Conservation (phyloP, 1,284 basidiomycete genomes). For the Athelia psychrophila region DNA sequence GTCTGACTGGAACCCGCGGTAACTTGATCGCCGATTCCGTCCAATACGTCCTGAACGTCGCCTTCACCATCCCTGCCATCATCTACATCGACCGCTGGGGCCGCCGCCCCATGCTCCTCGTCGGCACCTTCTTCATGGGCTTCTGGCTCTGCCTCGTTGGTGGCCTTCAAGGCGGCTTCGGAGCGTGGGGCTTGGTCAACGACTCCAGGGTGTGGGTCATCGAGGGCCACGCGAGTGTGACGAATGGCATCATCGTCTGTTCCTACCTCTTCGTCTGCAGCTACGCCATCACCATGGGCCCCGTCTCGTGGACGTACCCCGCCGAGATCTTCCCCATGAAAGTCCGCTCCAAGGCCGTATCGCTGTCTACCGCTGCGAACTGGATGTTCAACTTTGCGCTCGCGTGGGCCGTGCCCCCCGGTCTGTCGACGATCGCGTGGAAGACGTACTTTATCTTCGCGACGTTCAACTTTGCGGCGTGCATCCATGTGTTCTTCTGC, state of each 20-base stretch:
- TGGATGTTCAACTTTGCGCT: constrained; percentile 76
- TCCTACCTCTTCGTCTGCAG: constrained; percentile 75
- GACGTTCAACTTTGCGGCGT: constrained; percentile 71
- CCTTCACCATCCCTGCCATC: constrained; percentile 67
- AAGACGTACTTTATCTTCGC: constrained; percentile 74
- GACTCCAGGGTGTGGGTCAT: constrained; percentile 60
- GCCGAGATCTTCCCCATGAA: constrained; percentile 62
- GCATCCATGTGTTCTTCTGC: constrained; percentile 69
- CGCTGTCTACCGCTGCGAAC: constrained; percentile 54
- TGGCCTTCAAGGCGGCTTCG: constrained; percentile 66
- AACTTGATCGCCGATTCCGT: constrained; percentile 77
- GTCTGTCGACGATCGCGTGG: constrained; percentile 49
- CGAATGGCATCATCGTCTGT: constrained; percentile 71
- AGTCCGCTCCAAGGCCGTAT: constrained; percentile 72
- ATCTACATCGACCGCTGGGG: constrained; percentile 79
- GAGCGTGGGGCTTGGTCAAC: constrained; percentile 53
- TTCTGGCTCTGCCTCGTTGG: constrained; percentile 78
- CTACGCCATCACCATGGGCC: constrained; percentile 77
- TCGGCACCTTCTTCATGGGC: constrained; percentile 66
- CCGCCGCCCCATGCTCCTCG: constrained; percentile 71
- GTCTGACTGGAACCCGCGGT: constrained; percentile 64
- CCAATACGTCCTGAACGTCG: constrained; percentile 77
- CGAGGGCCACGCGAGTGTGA: constrained; percentile 47
- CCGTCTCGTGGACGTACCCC: constrained; percentile 60
- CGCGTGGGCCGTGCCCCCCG: constrained; percentile 63